phyloP scores from a whole-genome alignment of 1,284 basidiomycete genomes.

The Chalciporus sp. region DNA sequence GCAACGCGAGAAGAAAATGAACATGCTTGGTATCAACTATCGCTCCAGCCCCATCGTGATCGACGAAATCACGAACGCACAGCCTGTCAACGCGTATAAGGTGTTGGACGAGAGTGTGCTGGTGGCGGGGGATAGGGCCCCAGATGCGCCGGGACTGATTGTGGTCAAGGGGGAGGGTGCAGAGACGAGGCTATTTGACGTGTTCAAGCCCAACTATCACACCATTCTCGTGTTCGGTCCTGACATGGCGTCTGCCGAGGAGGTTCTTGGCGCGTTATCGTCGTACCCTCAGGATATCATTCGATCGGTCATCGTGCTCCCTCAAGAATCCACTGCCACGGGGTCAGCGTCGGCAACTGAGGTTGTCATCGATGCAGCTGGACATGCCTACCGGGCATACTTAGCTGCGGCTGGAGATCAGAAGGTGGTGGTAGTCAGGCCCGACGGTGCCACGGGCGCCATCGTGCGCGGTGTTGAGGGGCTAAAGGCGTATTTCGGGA shows the following conservation, averaged over 20 bases:
- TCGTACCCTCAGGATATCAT: constrained; percentile 1
- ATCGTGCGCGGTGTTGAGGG: constrained; percentile 33
- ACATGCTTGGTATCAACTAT: constrained; percentile 40
- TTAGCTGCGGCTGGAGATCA: constrained; percentile 15
- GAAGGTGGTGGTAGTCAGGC: constrained; percentile 34
- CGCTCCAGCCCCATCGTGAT: constrained; percentile 35
- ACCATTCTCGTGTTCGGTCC: constrained; percentile 28
- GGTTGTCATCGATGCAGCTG: constrained; percentile 16
- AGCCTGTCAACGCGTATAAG: constrained; percentile 16
- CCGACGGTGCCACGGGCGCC: constrained; percentile 42
- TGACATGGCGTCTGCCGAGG: constrained; percentile 1
- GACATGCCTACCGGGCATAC: constrained; percentile 26
- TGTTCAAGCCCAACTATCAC: constrained; percentile 25
- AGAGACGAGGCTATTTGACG: constrained; percentile 24
- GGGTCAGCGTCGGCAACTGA: background rate
- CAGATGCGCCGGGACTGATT: constrained; percentile 19
- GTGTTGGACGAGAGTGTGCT: constrained; percentile 11
- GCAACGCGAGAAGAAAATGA: constrained; percentile 16
- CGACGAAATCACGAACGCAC: constrained; percentile 22
- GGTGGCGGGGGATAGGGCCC: constrained; percentile 23
- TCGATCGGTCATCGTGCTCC: constrained; percentile 17
- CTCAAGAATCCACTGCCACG: background rate
- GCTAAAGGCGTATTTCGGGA: constrained; percentile 32
- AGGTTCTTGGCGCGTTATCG: constrained; percentile 11
- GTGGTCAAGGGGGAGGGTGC: background rate